Conservation (phyloP, 257 asterid species). For the Nicotiana tabacum region DNA sequence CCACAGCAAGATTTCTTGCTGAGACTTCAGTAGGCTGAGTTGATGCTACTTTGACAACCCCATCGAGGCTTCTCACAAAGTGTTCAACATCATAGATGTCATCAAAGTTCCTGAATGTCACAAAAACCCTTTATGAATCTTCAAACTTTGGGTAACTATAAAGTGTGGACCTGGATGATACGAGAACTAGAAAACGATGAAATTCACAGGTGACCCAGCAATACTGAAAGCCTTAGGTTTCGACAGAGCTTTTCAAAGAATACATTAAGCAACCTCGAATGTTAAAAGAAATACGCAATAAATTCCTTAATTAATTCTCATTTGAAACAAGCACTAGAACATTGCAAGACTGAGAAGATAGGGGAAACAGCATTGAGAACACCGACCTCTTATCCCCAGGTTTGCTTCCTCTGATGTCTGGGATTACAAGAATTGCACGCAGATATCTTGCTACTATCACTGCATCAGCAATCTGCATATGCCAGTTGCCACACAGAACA, state of each 20-base stretch:
- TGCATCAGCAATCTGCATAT: conserved; percentile 78
- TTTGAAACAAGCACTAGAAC: neutral
- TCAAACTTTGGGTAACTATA: neutral
- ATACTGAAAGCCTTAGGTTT: neutral
- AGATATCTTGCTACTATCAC: conserved; percentile 88
- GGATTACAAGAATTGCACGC: conserved; percentile 84
- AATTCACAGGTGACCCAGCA: neutral
- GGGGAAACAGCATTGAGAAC: neutral
- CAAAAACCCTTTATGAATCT: neutral
- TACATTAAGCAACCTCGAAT: neutral
- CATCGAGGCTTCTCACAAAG: conserved; percentile 60
- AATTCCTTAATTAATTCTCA: neutral
- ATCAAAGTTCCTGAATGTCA: conserved; percentile 55
- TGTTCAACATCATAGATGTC: conserved; percentile 63
- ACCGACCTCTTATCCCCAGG: conserved; percentile 82
- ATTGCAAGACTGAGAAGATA: neutral
- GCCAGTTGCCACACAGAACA: neutral
- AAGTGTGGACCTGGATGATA: neutral
- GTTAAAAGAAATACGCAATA: neutral
- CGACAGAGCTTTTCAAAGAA: neutral
- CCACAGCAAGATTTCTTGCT: conserved; percentile 62
- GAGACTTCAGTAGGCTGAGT: conserved; percentile 50
- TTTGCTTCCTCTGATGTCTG: conserved; percentile 82
- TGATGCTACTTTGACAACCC: conserved; percentile 69
- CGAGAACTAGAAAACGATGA: neutral